phyloP scores from a whole-genome alignment of 1,284 basidiomycete species.

The Schizophyllum amplum region DNA sequence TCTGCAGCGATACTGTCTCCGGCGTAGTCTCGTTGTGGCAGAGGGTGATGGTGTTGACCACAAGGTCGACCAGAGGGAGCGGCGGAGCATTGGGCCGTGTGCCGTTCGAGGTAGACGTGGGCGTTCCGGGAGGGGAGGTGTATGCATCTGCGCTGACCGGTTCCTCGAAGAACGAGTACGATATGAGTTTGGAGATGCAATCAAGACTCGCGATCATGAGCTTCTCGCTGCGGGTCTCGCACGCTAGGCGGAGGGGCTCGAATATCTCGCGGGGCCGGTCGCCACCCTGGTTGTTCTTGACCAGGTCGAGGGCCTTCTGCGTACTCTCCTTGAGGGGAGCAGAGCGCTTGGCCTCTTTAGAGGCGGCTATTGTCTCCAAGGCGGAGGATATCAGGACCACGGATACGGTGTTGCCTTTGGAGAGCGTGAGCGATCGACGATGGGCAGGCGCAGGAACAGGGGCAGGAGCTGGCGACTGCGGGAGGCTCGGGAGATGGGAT shows the following conservation, averaged over 20 bases:
- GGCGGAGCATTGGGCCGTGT: conserved; percentile 36
- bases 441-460: not conserved
- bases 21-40: conserved; percentile 85
- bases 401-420: conserved; percentile 65
- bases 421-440: conserved; percentile 59
- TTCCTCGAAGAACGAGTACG: conserved; percentile 90
- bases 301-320: conserved; percentile 76
- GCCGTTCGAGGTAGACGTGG: conserved; percentile 62
- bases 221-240: conserved; percentile 87
- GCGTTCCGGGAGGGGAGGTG: conserved; percentile 38
- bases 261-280: conserved; percentile 82
- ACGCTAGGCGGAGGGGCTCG: conserved; percentile 87
- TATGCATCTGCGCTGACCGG: conserved; percentile 34
- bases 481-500: not conserved
- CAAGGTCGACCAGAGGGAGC: conserved; percentile 79
- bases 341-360: conserved; percentile 85
- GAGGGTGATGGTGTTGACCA: conserved; percentile 89
- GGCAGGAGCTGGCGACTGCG: not conserved
- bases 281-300: conserved; percentile 63
- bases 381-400: conserved; percentile 80
- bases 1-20: conserved; percentile 87
- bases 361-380: conserved; percentile 79
- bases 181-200: conserved; percentile 93
- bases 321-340: conserved; percentile 76
- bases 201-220: conserved; percentile 93